Evolutionary conservation across 176 grass and related monocot species (phyloP), one percentile per base, ranked within the genome.

Genomic region (Puccinellia tenuiflora): DNA sequence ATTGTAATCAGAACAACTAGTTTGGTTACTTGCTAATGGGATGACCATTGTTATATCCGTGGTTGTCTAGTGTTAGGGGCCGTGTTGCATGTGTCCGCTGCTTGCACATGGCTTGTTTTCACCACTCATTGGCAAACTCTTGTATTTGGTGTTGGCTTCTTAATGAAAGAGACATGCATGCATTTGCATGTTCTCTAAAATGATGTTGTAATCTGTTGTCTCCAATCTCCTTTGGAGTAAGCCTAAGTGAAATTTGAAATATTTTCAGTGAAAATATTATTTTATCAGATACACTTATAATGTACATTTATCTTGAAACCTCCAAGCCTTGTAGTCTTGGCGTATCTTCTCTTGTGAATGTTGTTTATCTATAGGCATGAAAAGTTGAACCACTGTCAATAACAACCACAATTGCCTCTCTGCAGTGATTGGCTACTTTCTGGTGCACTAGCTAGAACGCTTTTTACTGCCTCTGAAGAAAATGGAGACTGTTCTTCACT

Each of bases 341-440:
- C 47, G 14, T 77, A 80, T 54, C 64, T 77, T 64, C 34, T 77
- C 42, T 12, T 72, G 7, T 54, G 34, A 20, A 34, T 72, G 55
- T 6, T 66, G 66, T 73, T 87, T 43, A 51, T 73, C 22, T 59
- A 4, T 38, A 48, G 43, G 29, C 70, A 7, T 73, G 50, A n/a
- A 75, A 86, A 85, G 30, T 34, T 80, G 77, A 62, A 78, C 11
- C 4, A 34, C 46, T 21, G 26, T 72, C 50, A 5, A 43, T 83
- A 71, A 83, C 42, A 63, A 63, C 6, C 39, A 28, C 42, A 79
- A 11, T 65, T 79, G 33, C 15, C 59, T 86, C 73, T 82, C 63
- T 91, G 92, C 86, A 91, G 88, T 84, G 82, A 88, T 54, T 98
- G 96, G 96, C 81, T 93, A 73, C 92, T 98, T 50, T 97, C 95